These are phyloP conservation scores for Pythium volutum DNA, from an alignment of 352 stramenopile species.

Conservation along the genomic window DNA sequence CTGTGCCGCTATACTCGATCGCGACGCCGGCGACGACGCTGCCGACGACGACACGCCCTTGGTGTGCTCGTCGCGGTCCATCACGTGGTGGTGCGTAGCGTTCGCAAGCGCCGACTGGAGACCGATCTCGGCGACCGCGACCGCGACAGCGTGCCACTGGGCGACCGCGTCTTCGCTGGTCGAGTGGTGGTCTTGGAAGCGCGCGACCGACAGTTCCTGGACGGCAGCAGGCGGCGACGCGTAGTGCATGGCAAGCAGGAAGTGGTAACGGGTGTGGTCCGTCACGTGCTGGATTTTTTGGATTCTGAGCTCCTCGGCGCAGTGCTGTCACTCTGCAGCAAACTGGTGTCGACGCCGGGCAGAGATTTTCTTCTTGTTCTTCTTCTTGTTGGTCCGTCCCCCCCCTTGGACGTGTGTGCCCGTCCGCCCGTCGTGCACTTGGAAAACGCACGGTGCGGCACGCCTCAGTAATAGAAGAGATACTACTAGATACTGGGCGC, in stretches of 20 bases:
- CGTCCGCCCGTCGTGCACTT: too few relatives aligned
- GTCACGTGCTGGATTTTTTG: conserved; percentile 19
- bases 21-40: background rate
- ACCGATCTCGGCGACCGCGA: conserved; percentile 24
- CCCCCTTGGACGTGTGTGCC: too few relatives aligned
- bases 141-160: conserved; percentile 20
- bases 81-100: background rate
- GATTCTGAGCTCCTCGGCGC: background rate
- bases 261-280: background rate
- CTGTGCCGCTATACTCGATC: too few relatives aligned
- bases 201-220: conserved; percentile 1
- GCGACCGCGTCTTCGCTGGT: conserved; percentile 11
- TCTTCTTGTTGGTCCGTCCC: background rate
- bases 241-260: conserved; percentile 8
- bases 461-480: too few relatives aligned
- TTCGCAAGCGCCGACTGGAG: conserved; percentile 8
- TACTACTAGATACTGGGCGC: conserved; percentile 11
- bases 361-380: background rate
- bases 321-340: background rate
- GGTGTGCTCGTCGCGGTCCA: conserved; percentile 5
- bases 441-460: too few relatives aligned
- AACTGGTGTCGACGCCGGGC: conserved; percentile 10
- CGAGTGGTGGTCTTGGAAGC: background rate
- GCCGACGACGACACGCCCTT: conserved; percentile 12
- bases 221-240: background rate